Evolutionary conservation across 164 flowering plant species (phyloP).

Genomic region (Umbellularia californica): DNA sequence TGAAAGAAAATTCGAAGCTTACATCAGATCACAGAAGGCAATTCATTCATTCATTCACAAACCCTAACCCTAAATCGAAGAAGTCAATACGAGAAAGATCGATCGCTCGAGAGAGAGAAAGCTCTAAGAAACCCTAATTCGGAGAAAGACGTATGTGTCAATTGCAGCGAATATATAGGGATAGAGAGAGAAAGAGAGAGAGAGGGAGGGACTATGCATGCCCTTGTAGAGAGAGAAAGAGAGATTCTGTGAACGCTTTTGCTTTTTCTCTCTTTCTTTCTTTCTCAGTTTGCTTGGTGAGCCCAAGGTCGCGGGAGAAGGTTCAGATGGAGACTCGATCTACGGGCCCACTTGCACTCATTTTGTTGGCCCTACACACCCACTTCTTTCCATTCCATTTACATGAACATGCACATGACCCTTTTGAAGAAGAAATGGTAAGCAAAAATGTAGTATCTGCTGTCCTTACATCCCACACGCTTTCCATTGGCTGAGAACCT

Average conservation of each 20-base stretch:
- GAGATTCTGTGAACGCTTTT: not conserved
- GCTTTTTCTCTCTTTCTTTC: no score
- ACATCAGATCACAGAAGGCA: not conserved
- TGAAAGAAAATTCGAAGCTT: not conserved
- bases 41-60: not conserved
- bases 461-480: no score
- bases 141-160: not conserved
- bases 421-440: no score
- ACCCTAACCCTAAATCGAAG: not conserved
- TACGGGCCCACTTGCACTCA: not conserved
- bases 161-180: not conserved
- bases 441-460: no score
- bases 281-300: no score
- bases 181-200: not conserved
- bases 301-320: not conserved
- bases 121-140: not conserved
- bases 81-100: not conserved
- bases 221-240: not conserved
- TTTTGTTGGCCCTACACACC: not conserved
- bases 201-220: not conserved
- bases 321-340: not conserved
- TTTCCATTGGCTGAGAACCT: no score
- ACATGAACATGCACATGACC: no score
- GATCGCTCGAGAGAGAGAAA: not conserved
- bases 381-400: not conserved